Percentiles rank a stretch among this genome's conserved stretches.
Conservation (phyloP, 768 basidiomycete species). For the Phlegmacium glaucopus region DNA sequence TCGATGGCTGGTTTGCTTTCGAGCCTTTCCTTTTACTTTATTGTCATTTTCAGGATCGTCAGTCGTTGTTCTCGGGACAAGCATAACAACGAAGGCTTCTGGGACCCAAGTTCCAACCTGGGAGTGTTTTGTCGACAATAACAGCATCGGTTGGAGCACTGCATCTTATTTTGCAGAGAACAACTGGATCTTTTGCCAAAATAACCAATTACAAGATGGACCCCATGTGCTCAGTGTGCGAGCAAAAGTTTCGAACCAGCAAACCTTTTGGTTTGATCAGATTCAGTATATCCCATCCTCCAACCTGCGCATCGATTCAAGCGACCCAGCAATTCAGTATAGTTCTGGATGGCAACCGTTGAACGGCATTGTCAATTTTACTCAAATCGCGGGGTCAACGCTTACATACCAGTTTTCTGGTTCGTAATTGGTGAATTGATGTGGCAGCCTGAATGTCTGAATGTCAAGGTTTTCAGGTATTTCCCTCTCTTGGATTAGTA, state of each 20-base stretch:
- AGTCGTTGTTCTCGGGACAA: conserved; percentile 18
- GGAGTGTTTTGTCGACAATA: conserved; percentile 24
- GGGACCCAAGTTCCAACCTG: conserved; percentile 18
- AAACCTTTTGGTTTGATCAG: conserved; percentile 28
- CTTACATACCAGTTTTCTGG: conserved; percentile 23
- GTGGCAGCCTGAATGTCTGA: background rate
- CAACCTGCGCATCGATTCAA: conserved; percentile 7
- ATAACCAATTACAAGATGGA: conserved; percentile 12
- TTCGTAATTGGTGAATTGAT: conserved; percentile 2
- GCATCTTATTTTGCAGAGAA: conserved; percentile 10
- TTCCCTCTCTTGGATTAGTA: conserved; percentile 21
- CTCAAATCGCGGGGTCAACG: conserved; percentile 16
- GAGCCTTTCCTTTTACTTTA: conserved; percentile 3
- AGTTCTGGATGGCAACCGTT: conserved; percentile 16
- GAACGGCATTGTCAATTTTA: conserved; percentile 12
- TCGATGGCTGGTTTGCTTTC: conserved; percentile 1
- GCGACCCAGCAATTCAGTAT: conserved; percentile 17
- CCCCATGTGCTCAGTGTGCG: conserved; percentile 21
- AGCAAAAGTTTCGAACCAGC: conserved; percentile 11
- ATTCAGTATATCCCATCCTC: conserved; percentile 21
- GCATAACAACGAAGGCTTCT: conserved; percentile 6
- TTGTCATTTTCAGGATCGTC: conserved; percentile 3
- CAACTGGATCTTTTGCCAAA: conserved; percentile 19
- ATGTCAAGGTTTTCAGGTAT: conserved; percentile 23
- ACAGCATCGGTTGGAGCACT: conserved; percentile 8